Evolutionary conservation across 495 filamentous ascomycete genomes (phyloP).

Genomic region (Tuber microsphaerosporum): DNA sequence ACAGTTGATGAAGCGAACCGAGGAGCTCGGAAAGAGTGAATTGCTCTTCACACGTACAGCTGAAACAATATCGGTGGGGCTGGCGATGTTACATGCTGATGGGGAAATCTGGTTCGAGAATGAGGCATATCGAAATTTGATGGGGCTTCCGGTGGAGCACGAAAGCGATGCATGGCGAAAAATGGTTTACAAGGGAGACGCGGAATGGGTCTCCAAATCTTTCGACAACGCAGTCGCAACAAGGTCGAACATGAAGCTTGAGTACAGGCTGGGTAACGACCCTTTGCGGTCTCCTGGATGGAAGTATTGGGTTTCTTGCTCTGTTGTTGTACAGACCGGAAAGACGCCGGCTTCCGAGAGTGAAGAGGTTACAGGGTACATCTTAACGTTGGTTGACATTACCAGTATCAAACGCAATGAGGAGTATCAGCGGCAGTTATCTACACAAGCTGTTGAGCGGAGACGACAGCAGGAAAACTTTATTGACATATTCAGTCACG

Average conservation of each 20-base stretch:
- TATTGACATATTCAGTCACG: constrained; percentile 83
- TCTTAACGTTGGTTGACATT: constrained; percentile 44
- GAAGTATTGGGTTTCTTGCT: constrained; percentile 39
- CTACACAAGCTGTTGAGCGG: constrained; percentile 36
- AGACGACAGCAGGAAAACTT: constrained; percentile 67
- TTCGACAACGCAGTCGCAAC: constrained; percentile 23
- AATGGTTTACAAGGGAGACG: constrained; percentile 27
- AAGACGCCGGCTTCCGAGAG: constrained; percentile 48
- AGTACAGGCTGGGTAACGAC: constrained; percentile 22
- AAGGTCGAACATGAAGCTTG: constrained; percentile 12
- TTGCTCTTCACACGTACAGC: constrained; percentile 34
- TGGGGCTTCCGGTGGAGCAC: constrained; percentile 1
- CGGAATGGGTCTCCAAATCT: constrained; percentile 15
- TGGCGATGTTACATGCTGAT: constrained; percentile 17
- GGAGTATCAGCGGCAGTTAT: constrained; percentile 39
- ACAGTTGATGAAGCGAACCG: constrained; percentile 26
- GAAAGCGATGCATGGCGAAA: constrained; percentile 20
- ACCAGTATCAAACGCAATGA: constrained; percentile 53
- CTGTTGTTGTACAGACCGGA: constrained; percentile 42
- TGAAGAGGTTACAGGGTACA: constrained; percentile 54
- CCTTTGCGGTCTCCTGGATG: constrained; percentile 23
- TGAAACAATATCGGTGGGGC: constrained; percentile 33
- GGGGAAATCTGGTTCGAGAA: constrained; percentile 28
- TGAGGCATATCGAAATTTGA: constrained; percentile 27
- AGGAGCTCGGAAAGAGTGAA: constrained; percentile 34